These are phyloP conservation scores for Grifola frondosa DNA, from an alignment of 1,284 basidiomycete genomes.

Conservation along the genomic window DNA sequence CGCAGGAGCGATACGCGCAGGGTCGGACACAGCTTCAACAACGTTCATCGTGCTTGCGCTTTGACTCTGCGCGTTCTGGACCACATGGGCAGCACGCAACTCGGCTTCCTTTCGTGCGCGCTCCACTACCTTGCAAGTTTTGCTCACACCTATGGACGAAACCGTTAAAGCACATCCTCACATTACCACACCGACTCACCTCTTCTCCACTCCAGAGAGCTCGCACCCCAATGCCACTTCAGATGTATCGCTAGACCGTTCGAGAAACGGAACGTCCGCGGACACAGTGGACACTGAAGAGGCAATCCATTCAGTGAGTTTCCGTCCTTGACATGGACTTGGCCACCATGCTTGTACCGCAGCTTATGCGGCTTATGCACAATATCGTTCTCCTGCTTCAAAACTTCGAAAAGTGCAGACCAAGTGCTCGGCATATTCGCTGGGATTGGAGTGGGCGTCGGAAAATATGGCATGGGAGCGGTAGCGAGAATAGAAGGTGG, in stretches of 20 bases:
- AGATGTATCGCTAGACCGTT: conserved; percentile 33
- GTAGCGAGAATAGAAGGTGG: neutral
- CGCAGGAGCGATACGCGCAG: neutral
- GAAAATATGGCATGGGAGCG: neutral
- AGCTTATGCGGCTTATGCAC: neutral
- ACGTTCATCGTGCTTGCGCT: neutral
- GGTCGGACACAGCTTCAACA: neutral
- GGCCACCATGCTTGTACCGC: neutral
- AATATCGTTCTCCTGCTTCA: conserved; percentile 2
- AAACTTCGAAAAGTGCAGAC: conserved; percentile 13
- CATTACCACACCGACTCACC: conserved; percentile 8
- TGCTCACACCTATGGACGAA: conserved; percentile 12
- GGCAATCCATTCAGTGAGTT: no score
- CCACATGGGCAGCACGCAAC: conserved; percentile 6
- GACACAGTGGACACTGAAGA: conserved; percentile 27
- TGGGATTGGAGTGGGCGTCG: neutral
- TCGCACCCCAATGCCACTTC: conserved; percentile 33
- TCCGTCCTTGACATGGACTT: neutral
- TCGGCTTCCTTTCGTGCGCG: conserved; percentile 11
- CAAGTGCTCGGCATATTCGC: conserved; percentile 2
- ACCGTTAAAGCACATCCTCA: neutral
- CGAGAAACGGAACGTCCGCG: conserved; percentile 26
- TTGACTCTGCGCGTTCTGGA: conserved; percentile 3
- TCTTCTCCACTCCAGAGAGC: conserved; percentile 18
- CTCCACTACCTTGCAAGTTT: conserved; percentile 11